Evolutionary conservation across 768 basidiomycete genomes (phyloP).

Genomic region (Suillus discolor): DNA sequence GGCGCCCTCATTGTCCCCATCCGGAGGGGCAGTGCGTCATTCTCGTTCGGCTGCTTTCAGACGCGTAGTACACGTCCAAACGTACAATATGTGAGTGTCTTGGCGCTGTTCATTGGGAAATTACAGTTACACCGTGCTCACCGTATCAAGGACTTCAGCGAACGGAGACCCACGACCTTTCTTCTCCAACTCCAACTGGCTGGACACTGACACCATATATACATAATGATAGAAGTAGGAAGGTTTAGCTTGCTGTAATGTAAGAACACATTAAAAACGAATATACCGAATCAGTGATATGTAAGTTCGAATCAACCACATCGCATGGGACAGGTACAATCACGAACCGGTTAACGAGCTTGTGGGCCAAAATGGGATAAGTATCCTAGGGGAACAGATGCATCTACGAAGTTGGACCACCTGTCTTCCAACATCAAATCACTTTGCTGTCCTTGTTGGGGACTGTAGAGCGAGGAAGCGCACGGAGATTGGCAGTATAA

Average conservation of each 20-base stretch:
- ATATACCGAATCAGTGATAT: not conserved
- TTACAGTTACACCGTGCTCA: not conserved
- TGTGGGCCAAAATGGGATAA: not conserved
- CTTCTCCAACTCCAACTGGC: not conserved
- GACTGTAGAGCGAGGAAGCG: not conserved
- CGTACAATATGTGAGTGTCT: not conserved
- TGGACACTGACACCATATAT: not conserved
- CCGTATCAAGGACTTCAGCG: not conserved
- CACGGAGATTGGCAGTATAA: not conserved
- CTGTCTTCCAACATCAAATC: slow-evolving; percentile 38
- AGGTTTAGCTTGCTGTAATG: slow-evolving; percentile 2
- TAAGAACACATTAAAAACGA: slow-evolving; percentile 4
- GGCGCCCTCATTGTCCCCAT: not conserved
- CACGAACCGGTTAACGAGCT: not conserved
- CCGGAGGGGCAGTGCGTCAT: not conserved
- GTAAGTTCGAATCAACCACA: not conserved
- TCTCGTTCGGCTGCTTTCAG: not conserved
- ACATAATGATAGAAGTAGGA: not conserved
- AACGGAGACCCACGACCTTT: not conserved
- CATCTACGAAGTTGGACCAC: slow-evolving; percentile 44
- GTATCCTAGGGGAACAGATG: not conserved
- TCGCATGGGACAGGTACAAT: not conserved
- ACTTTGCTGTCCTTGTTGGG: slow-evolving; percentile 16
- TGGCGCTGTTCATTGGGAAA: not conserved
- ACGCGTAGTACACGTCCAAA: not conserved